A percentile compares a stretch with the other conserved stretches of the same genome.
phyloP scores from a whole-genome alignment of 371 early-diverging fungal species.

The Mucor irregularis region DNA sequence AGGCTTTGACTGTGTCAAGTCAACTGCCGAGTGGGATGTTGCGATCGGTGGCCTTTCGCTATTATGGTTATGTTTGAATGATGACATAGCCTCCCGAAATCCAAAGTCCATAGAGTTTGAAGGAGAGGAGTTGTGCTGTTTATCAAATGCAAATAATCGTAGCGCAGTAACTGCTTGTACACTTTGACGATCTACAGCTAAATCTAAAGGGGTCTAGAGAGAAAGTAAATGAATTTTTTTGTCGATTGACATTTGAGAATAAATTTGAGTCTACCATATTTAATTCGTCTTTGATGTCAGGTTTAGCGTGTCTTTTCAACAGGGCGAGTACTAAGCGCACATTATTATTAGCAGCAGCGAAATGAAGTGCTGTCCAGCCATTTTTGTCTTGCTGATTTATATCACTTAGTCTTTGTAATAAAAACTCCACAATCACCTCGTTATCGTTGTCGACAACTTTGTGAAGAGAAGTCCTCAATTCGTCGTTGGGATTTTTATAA shows the following conservation, averaged over 20 bases:
- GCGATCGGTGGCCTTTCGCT: conserved; percentile 11
- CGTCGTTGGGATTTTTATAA: conserved; percentile 56
- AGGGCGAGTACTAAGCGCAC: conserved; percentile 63
- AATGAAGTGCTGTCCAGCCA: conserved; percentile 80
- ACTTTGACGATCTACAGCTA: conserved; percentile 64
- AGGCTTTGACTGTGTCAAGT: conserved; percentile 16
- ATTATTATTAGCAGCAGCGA: conserved; percentile 72
- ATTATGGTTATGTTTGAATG: conserved; percentile 31
- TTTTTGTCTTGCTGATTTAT: conserved; percentile 59
- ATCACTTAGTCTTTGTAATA: conserved; percentile 70
- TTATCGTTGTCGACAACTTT: conserved; percentile 60
- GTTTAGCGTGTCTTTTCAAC: conserved; percentile 69
- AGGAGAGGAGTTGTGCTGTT: conserved; percentile 48
- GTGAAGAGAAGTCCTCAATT: conserved; percentile 62
- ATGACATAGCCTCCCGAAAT: conserved; percentile 56
- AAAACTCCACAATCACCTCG: conserved; percentile 65
- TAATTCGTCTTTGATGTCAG: conserved; percentile 59
- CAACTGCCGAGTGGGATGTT: conserved; percentile 45
- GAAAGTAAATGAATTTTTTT: too few relatives aligned
- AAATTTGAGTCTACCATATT: conserved; percentile 41
- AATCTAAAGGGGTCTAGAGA: conserved; percentile 66
- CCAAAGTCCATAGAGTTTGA: conserved; percentile 51
- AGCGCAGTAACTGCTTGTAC: conserved; percentile 66
- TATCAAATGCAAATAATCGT: conserved; percentile 53
- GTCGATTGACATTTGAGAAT: neutral